Conservation (phyloP, 148 eudicot species). For the Gaultheria prostrata region DNA sequence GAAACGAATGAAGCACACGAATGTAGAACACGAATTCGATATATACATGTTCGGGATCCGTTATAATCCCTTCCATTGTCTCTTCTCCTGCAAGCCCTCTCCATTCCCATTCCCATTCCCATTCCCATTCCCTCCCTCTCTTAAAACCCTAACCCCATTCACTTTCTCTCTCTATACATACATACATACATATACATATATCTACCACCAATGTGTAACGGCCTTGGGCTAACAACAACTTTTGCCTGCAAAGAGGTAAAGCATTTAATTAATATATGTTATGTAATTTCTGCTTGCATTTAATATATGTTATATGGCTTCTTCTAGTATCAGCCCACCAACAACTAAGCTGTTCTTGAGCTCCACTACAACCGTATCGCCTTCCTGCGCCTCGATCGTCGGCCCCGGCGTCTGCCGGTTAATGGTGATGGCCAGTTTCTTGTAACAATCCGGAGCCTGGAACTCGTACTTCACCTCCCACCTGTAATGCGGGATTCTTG, state of each 20-base stretch:
- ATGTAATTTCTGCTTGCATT: too few species aligned
- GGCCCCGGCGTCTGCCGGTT: conserved; percentile 78
- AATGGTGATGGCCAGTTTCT: conserved; percentile 53
- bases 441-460: conserved; percentile 69
- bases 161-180: background rate
- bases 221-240: background rate
- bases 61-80: too few species aligned
- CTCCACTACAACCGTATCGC: conserved; percentile 69
- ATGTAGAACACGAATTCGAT: too few species aligned
- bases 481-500: conserved; percentile 32
- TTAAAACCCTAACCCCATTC: background rate
- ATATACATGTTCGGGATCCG: too few species aligned
- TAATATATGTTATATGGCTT: too few species aligned
- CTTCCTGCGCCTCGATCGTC: conserved; percentile 54
- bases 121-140: conserved; percentile 4
- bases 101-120: too few species aligned
- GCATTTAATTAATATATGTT: too few species aligned
- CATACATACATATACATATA: too few species aligned
- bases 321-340: too few species aligned
- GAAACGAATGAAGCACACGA: too few species aligned
- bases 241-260: too few species aligned
- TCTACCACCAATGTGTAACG: background rate
- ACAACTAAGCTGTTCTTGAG: conserved; percentile 67
- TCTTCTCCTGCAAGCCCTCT: background rate
- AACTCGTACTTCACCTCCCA: conserved; percentile 80